A percentile compares a stretch with the other conserved stretches of the same genome.
Evolutionary conservation across 345 rosid species (phyloP).

Genomic region (Clausena lansium): DNA sequence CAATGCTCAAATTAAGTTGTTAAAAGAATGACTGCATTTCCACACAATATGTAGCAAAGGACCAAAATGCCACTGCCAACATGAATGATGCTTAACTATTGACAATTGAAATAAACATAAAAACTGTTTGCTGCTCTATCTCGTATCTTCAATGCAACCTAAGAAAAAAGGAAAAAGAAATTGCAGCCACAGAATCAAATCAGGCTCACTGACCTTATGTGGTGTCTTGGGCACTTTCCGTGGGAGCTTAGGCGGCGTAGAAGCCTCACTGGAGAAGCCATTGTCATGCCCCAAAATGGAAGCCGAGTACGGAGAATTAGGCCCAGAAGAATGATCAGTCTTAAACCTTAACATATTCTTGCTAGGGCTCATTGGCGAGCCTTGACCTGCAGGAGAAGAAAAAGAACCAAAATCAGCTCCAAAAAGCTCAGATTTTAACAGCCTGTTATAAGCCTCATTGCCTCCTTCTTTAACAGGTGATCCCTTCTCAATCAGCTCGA

Average conservation of each 20-base stretch:
- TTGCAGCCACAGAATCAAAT: background rate
- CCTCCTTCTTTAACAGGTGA: conserved; percentile 94
- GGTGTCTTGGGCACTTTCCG: conserved; percentile 97
- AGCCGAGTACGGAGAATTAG: conserved; percentile 83
- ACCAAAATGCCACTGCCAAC: no score
- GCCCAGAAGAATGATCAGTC: conserved; percentile 64
- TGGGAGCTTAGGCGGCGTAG: conserved; percentile 82
- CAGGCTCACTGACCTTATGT: conserved; percentile 58
- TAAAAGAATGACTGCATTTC: background rate
- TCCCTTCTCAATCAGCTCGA: conserved; percentile 72
- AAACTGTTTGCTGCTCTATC: background rate
- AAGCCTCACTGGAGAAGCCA: conserved; percentile 57
- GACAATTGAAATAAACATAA: background rate
- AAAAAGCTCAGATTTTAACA: conserved; percentile 82
- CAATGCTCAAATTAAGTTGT: background rate
- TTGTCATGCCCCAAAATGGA: conserved; percentile 66
- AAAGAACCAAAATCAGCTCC: conserved; percentile 86
- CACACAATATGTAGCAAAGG: background rate
- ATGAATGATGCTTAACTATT: background rate
- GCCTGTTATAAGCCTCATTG: conserved; percentile 69
- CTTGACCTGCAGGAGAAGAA: conserved; percentile 86
- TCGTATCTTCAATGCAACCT: background rate
- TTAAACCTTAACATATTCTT: conserved; percentile 86
- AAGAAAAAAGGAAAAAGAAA: background rate
- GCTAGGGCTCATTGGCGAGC: conserved; percentile 74